Base-by-base conservation (phyloP, 495 filamentous ascomycete species). In the Articulospora tetracladia region DNA sequence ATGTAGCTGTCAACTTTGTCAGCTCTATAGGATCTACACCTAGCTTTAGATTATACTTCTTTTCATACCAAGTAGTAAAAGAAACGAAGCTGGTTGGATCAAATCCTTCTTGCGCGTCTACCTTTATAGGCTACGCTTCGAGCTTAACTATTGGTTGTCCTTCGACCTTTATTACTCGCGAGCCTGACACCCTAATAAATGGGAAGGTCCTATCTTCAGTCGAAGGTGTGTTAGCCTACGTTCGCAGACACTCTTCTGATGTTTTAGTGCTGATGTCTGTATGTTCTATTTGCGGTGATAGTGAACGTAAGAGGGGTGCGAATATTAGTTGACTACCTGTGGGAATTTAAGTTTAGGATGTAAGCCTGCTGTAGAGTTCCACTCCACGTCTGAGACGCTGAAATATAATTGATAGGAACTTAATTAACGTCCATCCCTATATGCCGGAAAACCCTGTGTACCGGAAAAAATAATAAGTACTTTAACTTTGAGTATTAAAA, bases 21-120 rank as follows among this genome's bases (percentile, higher is more conserved):
- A 61, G 41, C 57, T 60, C 27, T 60, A 24, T 24, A 60, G 26
- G 50, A 62, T 62, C 53, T 62, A 34, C 48, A 54, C 34, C 54
- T 58, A 62, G 48, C 54, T 62, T 62, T 34, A 62, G 1, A 62
- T 62, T 62, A 62, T 62, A 34, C 48, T 62, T 62, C 60, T 62
- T 62, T 53, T 62, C 41, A 62, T 62, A 62, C 34, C 32, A 62
- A 62, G 54, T 26, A 62, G 55, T 62, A 48, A 62, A 44, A 62
- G 55, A 62, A 62, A 62, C 54, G 58, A 62, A 62, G 47, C 54
- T 62, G 23, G 32, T 62, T 23, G 54, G 54, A 62, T 62, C 47
- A 58, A 62, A 62, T 62, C 60, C 60, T 22, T 30, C 48, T 62
- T 62, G 48, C 53, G 53, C 59, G 50, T 57, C 59, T 51, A 62